These are phyloP conservation scores for Aspergillus pseudonomiae DNA, from an alignment of 2,329 filamentous ascomycete genomes.

Conservation along the genomic window DNA sequence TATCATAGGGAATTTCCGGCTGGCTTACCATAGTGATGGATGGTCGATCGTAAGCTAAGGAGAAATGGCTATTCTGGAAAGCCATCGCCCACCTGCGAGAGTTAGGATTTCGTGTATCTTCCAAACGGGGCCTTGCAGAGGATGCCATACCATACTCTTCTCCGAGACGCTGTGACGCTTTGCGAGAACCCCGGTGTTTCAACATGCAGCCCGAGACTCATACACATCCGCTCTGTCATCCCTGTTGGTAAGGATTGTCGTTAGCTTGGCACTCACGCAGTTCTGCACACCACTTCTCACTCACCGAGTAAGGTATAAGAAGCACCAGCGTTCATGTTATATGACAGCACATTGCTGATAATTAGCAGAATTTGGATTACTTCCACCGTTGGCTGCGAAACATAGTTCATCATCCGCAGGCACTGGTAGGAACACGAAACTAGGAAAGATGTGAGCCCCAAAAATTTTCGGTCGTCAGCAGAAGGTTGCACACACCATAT, in stretches of 20 bases:
- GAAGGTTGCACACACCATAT: constrained; percentile 51
- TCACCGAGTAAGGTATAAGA: constrained; percentile 62
- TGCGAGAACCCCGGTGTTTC: constrained; percentile 54
- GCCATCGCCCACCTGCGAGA: constrained; percentile 55
- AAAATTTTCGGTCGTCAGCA: not conserved
- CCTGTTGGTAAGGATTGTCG: constrained; percentile 16
- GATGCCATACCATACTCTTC: constrained; percentile 39
- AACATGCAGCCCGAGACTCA: constrained; percentile 61
- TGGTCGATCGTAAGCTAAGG: constrained; percentile 61
- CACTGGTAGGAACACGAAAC: constrained; percentile 68
- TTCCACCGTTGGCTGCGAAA: constrained; percentile 63
- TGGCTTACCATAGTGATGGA: constrained; percentile 56
- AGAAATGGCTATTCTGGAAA: constrained; percentile 64
- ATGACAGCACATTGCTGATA: constrained; percentile 64
- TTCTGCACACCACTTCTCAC: constrained; percentile 23
- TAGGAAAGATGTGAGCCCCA: constrained; percentile 33
- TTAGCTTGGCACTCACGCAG: constrained; percentile 5
- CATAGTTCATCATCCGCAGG: constrained; percentile 64
- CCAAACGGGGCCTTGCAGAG: not conserved
- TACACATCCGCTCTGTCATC: constrained; percentile 52
- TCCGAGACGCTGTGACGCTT: constrained; percentile 44
- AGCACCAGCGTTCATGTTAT: constrained; percentile 67
- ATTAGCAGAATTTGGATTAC: constrained; percentile 65
- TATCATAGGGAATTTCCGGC: constrained; percentile 51
- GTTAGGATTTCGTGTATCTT: not conserved